Percentiles rank a stretch among this genome's conserved stretches.
These are phyloP conservation scores for Proliferodiscus dingleyae DNA, from an alignment of 2,329 filamentous ascomycete species.

Conservation along the genomic window DNA sequence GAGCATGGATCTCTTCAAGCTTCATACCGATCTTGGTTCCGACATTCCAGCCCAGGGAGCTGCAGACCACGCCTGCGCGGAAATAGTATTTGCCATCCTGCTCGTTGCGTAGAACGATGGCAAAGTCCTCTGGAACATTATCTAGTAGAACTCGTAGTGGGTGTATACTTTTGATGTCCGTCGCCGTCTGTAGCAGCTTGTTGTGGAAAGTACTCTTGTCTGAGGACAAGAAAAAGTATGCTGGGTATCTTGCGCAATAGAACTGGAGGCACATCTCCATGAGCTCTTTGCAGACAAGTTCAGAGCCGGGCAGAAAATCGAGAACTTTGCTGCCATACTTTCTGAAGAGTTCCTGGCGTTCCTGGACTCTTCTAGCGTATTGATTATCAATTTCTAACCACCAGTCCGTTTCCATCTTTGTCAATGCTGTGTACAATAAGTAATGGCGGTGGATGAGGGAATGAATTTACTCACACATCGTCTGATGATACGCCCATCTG, in stretches of 20 bases:
- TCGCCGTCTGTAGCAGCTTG: conserved; percentile 56
- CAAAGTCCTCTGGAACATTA: conserved; percentile 82
- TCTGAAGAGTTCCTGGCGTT: conserved; percentile 61
- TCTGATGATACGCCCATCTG: conserved; percentile 82
- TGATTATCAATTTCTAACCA: conserved; percentile 83
- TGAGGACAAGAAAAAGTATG: conserved; percentile 59
- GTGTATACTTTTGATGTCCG: conserved; percentile 55
- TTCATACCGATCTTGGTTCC: conserved; percentile 66
- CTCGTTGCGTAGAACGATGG: conserved; percentile 67
- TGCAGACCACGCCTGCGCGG: conserved; percentile 73
- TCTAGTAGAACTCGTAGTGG: conserved; percentile 68
- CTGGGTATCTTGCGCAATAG: conserved; percentile 70
- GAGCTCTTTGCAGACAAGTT: conserved; percentile 76
- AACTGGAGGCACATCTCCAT: conserved; percentile 87
- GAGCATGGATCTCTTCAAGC: conserved; percentile 65
- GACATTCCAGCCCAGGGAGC: conserved; percentile 74
- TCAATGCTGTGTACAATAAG: conserved; percentile 51
- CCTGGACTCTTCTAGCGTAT: conserved; percentile 61
- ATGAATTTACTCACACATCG: conserved; percentile 65
- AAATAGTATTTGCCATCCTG: conserved; percentile 68
- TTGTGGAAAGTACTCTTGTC: conserved; percentile 61
- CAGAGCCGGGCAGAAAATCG: conserved; percentile 65
- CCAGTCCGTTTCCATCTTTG: conserved; percentile 75
- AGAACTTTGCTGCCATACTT: conserved; percentile 62
- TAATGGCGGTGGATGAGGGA: neutral